These are phyloP conservation scores for Fusarium floridanum DNA, from an alignment of 2,329 filamentous ascomycete genomes.

Conservation along the genomic window DNA sequence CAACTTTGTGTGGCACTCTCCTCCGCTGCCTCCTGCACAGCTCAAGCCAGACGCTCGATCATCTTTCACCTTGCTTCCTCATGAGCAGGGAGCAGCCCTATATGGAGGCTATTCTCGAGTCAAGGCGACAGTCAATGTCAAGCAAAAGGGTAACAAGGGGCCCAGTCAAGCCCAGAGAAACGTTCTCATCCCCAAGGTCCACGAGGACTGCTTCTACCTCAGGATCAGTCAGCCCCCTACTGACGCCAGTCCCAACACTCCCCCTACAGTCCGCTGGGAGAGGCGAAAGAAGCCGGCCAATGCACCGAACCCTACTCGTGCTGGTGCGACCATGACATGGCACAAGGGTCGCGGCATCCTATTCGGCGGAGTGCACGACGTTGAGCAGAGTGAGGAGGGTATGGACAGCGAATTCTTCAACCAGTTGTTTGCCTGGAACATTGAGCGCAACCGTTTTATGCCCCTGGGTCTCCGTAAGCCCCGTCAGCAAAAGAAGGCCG, in stretches of 20 bases:
- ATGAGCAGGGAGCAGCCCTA: constrained; percentile 89
- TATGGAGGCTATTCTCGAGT: constrained; percentile 95
- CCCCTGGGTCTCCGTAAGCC: constrained; percentile 82
- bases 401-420: constrained; percentile 99
- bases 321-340: constrained; percentile 92
- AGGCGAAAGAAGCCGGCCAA: constrained; percentile 93
- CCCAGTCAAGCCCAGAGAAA: constrained; percentile 74
- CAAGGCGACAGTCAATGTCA: constrained; percentile 77
- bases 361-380: constrained; percentile 95
- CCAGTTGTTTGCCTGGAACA: constrained; percentile 90
- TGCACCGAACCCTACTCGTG: constrained; percentile 83
- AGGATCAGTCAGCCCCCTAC: constrained; percentile 79
- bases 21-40: constrained; percentile 79
- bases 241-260: constrained; percentile 74
- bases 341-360: constrained; percentile 93
- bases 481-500: constrained; percentile 71
- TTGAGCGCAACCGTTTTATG: constrained; percentile 96
- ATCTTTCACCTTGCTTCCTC: constrained; percentile 91
- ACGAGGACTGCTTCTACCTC: constrained; percentile 95
- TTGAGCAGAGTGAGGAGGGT: constrained; percentile 90
- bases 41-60: constrained; percentile 92
- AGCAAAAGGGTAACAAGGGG: constrained; percentile 66
- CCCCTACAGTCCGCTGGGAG: constrained; percentile 89
- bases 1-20: constrained; percentile 86
- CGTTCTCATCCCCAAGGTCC: constrained; percentile 86